Evolutionary conservation across 129 eudicot genomes (phyloP).

Genomic region (Flaveria robusta): DNA sequence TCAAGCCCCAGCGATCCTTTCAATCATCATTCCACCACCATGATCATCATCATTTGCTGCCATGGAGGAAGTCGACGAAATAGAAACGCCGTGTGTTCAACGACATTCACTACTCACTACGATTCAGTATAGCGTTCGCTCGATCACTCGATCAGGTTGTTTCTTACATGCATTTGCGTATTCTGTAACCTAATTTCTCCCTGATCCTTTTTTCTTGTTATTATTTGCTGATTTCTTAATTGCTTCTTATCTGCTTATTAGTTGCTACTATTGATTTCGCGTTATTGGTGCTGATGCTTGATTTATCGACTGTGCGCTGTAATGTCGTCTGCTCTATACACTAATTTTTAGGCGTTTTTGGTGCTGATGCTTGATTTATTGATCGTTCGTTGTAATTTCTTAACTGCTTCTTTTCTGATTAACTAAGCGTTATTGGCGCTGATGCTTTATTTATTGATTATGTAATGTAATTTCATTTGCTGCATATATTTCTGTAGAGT

Average conservation of each 20-base stretch:
- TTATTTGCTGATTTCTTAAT: background rate
- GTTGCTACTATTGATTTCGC: background rate
- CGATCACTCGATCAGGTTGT: background rate
- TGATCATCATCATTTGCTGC: background rate
- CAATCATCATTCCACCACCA: background rate
- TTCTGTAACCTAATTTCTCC: background rate
- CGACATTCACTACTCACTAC: background rate
- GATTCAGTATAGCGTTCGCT: background rate
- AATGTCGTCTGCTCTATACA: too few relatives aligned
- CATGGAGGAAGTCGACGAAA: constrained; percentile 77
- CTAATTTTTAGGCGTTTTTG: too few relatives aligned
- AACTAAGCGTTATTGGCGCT: too few relatives aligned
- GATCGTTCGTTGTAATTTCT: background rate
- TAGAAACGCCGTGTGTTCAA: constrained; percentile 46
- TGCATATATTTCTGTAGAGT: too few relatives aligned
- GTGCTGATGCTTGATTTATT: background rate
- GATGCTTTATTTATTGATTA: too few relatives aligned
- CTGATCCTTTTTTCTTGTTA: too few relatives aligned
- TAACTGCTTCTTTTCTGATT: too few relatives aligned
- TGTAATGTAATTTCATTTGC: too few relatives aligned
- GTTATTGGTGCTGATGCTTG: background rate
- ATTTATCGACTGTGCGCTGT: too few relatives aligned
- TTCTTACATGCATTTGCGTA: background rate
- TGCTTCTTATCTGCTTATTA: too few relatives aligned
- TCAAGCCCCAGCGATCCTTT: background rate